These are phyloP conservation scores for Rauvolfia tetraphylla DNA, from an alignment of 257 asterid genomes.

Conservation along the genomic window DNA sequence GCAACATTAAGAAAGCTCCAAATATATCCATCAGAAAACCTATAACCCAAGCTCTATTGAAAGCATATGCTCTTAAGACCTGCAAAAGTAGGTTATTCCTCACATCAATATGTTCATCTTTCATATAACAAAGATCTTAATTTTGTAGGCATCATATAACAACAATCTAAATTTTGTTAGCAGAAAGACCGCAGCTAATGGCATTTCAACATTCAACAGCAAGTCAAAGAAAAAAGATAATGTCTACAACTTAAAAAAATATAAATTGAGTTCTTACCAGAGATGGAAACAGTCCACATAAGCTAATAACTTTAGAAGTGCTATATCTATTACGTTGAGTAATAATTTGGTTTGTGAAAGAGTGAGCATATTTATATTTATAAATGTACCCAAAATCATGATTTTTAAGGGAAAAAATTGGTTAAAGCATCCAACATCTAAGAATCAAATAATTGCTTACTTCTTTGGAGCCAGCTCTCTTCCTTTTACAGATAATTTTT, in stretches of 20 bases:
- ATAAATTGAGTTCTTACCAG: background rate
- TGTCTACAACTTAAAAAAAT: background rate
- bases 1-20: constrained; percentile 91
- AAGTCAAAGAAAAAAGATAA: background rate
- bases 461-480: background rate
- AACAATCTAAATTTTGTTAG: background rate
- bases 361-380: background rate
- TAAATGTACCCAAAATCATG: background rate
- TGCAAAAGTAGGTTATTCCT: constrained; percentile 27
- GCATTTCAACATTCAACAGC: background rate
- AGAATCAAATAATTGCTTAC: background rate
- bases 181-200: background rate
- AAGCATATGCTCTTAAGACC: constrained; percentile 92
- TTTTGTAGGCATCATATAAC: background rate
- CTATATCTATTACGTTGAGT: background rate
- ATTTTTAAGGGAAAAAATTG: background rate
- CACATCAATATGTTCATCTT: background rate
- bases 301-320: background rate
- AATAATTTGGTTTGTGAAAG: background rate
- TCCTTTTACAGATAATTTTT: background rate
- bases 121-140: constrained; percentile 1
- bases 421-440: background rate
- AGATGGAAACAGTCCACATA: background rate
- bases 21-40: constrained; percentile 93
- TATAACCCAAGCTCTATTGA: constrained; percentile 72